These are phyloP conservation scores for Arthrobotrys pseudoclavata DNA, from an alignment of 2,329 filamentous ascomycete species.

Conservation along the genomic window DNA sequence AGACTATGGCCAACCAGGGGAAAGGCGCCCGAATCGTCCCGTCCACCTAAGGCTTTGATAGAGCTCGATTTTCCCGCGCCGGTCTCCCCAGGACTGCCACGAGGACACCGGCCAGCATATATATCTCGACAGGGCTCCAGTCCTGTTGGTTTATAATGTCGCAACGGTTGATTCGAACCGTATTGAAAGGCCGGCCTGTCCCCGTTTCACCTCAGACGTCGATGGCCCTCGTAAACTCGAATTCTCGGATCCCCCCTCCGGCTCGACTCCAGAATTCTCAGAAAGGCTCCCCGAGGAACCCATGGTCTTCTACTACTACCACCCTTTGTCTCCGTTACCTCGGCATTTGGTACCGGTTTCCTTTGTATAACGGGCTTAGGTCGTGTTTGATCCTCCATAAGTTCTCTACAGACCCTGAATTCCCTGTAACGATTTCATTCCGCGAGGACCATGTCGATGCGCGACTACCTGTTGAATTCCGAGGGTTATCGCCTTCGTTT, in stretches of 20 bases:
- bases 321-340: constrained; percentile 2
- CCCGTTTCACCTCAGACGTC: background rate
- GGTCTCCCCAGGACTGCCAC: constrained; percentile 41
- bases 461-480: background rate
- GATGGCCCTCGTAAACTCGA: background rate
- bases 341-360: constrained; percentile 17
- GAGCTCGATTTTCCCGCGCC: constrained; percentile 63
- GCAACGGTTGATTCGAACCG: background rate
- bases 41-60: constrained; percentile 60
- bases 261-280: constrained; percentile 6
- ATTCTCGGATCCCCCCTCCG: constrained; percentile 5
- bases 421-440: constrained; percentile 17
- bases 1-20: constrained; percentile 53
- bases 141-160: background rate
- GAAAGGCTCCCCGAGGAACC: constrained; percentile 5
- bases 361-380: constrained; percentile 14
- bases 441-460: constrained; percentile 10
- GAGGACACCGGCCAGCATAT: background rate
- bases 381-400: constrained; percentile 5
- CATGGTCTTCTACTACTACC: constrained; percentile 17
- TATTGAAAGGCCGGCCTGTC: background rate
- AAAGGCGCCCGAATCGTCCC: constrained; percentile 25
- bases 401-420: constrained; percentile 18
- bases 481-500: background rate
- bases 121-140: background rate